A percentile compares a stretch with the other conserved stretches of the same genome.
Conservation (phyloP, 2,329 filamentous ascomycete species). For the Magnaporthiopsis poae region DNA sequence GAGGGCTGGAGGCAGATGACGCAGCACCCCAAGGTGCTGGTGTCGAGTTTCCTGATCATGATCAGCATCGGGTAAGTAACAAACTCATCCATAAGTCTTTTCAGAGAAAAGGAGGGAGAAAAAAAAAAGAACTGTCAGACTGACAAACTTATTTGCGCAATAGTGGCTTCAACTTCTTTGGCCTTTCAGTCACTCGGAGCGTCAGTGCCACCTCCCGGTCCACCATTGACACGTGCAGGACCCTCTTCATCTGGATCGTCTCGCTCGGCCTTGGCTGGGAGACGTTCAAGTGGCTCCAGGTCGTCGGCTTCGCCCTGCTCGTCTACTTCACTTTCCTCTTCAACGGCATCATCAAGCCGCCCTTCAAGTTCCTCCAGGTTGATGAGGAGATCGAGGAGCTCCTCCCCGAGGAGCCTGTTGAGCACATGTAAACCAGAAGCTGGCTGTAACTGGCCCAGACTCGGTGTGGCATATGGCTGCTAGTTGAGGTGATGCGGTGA, state of each 20-base stretch:
- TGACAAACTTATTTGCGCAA: slow-evolving; percentile 1
- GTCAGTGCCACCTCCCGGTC: slow-evolving; percentile 89
- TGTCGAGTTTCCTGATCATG: slow-evolving; percentile 87
- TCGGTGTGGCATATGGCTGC: not conserved
- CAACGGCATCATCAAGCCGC: slow-evolving; percentile 83
- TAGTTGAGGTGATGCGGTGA: not conserved
- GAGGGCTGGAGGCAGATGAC: slow-evolving; percentile 79
- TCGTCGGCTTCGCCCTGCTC: slow-evolving; percentile 74
- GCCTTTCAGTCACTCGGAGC: slow-evolving; percentile 77
- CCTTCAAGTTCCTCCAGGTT: slow-evolving; percentile 56
- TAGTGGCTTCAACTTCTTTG: slow-evolving; percentile 98
- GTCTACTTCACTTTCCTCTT: slow-evolving; percentile 97
- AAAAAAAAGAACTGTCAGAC: not conserved
- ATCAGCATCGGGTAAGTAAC: slow-evolving; percentile 78
- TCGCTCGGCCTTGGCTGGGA: slow-evolving; percentile 92
- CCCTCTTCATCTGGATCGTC: slow-evolving; percentile 95
- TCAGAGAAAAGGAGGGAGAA: not conserved
- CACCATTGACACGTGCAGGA: slow-evolving; percentile 94
- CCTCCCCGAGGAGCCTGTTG: slow-evolving; percentile 73
- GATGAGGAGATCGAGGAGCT: slow-evolving; percentile 51
- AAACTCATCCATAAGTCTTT: not conserved
- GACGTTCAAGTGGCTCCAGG: slow-evolving; percentile 93
- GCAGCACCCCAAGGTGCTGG: slow-evolving; percentile 56
- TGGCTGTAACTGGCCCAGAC: not conserved
- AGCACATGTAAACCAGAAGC: slow-evolving; percentile 41